Conservation (phyloP, 2,329 filamentous ascomycete species). For the Trichoderma brevicompactum region DNA sequence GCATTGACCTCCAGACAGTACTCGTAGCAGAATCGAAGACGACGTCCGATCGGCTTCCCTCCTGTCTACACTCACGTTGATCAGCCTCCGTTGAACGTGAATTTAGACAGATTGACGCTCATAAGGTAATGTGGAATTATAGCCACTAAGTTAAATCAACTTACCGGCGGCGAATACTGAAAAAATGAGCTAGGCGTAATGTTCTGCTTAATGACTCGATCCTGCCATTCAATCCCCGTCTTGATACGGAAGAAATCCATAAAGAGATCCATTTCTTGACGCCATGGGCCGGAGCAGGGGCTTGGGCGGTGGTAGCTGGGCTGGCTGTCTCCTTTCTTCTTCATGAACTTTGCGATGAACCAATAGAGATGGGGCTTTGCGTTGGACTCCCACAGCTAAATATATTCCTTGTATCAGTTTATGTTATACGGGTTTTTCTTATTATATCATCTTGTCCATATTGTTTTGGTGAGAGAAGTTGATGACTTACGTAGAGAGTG, state of each 20-base stretch:
- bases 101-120: not conserved
- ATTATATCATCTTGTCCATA: too few relatives aligned
- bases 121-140: not conserved
- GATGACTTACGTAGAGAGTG: conserved; percentile 57
- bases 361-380: conserved; percentile 63
- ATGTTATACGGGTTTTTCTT: too few relatives aligned
- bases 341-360: conserved; percentile 58
- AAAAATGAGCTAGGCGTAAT: conserved; percentile 44
- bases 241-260: conserved; percentile 60
- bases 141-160: not conserved
- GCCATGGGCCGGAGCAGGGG: conserved; percentile 45
- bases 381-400: conserved; percentile 70
- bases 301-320: conserved; percentile 47
- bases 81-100: not conserved
- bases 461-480: not conserved
- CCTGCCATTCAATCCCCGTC: conserved; percentile 64
- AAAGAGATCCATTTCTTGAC: conserved; percentile 55
- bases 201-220: conserved; percentile 49
- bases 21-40: conserved; percentile 41
- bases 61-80: conserved; percentile 36
- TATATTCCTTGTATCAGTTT: not conserved
- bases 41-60: conserved; percentile 46
- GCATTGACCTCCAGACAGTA: conserved; percentile 44
- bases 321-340: conserved; percentile 45
- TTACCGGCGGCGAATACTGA: conserved; percentile 53